Evolutionary conservation across 306 rosid species (phyloP).

Genomic region (Fragaria iinumae): DNA sequence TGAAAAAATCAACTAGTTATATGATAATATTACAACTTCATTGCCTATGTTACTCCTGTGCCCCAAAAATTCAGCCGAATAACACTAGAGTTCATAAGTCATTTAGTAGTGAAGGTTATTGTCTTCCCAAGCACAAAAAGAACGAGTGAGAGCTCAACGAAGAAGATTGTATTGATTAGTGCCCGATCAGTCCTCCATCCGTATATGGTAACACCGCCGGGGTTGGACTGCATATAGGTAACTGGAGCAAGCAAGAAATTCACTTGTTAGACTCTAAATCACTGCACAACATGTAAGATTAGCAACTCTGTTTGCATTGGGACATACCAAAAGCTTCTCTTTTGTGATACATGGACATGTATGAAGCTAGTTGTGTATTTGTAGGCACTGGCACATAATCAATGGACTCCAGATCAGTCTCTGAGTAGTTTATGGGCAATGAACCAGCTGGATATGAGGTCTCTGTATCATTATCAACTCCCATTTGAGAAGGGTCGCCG

Average conservation of each 20-base stretch:
- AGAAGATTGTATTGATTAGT: slow-evolving; percentile 36
- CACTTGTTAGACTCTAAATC: background rate
- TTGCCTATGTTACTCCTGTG: background rate
- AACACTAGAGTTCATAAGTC: background rate
- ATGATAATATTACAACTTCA: background rate
- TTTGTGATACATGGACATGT: slow-evolving; percentile 36
- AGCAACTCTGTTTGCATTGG: background rate
- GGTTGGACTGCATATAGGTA: slow-evolving; percentile 37
- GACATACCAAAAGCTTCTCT: slow-evolving; percentile 48
- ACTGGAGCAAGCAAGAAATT: slow-evolving; percentile 29
- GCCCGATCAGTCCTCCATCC: slow-evolving; percentile 47
- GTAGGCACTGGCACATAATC: slow-evolving; percentile 39
- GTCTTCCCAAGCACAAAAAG: slow-evolving; percentile 53
- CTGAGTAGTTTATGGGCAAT: slow-evolving; percentile 30
- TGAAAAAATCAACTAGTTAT: background rate
- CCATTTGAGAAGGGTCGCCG: slow-evolving; percentile 11
- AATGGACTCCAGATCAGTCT: slow-evolving; percentile 38
- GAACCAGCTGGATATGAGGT: background rate
- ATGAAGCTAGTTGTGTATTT: slow-evolving; percentile 36
- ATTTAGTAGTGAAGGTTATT: slow-evolving; percentile 26
- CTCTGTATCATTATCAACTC: slow-evolving; percentile 7
- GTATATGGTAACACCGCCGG: slow-evolving; percentile 35
- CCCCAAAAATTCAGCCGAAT: background rate
- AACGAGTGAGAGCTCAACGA: slow-evolving; percentile 43
- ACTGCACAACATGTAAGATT: background rate